phyloP scores from a whole-genome alignment of 441 rosid genomes.

The Theobroma grandiflorum region DNA sequence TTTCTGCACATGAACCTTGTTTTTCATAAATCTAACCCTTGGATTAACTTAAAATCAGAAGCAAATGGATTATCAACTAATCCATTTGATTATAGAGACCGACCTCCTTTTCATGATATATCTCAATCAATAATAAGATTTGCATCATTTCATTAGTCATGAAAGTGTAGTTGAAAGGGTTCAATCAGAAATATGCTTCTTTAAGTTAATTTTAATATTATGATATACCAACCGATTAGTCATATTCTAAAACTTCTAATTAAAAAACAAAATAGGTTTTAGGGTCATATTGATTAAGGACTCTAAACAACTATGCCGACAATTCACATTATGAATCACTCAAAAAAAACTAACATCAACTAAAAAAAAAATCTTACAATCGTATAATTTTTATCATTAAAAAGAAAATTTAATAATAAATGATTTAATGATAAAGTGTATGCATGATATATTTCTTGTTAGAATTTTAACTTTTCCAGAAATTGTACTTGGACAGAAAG shows the following conservation, averaged over 20 bases:
- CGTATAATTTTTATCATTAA: background rate
- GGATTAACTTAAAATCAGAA: background rate
- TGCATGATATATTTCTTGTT: too few relatives aligned
- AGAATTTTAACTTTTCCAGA: too few relatives aligned
- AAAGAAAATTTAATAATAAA: too few relatives aligned
- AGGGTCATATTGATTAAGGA: background rate
- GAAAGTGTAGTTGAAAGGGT: too few relatives aligned
- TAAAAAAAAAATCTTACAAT: background rate
- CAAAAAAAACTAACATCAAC: background rate
- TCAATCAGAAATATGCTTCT: too few relatives aligned
- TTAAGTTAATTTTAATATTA: too few relatives aligned
- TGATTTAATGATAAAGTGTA: background rate
- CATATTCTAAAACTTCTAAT: background rate
- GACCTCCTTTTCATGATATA: background rate
- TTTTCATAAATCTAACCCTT: background rate
- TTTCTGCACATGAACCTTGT: conserved; percentile 1
- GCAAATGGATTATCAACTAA: background rate
- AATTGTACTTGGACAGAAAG: too few relatives aligned
- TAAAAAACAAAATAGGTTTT: background rate
- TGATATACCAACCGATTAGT: background rate
- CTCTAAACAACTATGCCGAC: background rate
- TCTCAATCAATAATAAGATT: too few relatives aligned
- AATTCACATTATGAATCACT: background rate
- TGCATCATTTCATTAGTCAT: too few relatives aligned
- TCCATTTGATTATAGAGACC: conserved; percentile 14